These are phyloP conservation scores for Magnaporthiopsis incrustans DNA, from an alignment of 2,329 filamentous ascomycete genomes.

Conservation along the genomic window DNA sequence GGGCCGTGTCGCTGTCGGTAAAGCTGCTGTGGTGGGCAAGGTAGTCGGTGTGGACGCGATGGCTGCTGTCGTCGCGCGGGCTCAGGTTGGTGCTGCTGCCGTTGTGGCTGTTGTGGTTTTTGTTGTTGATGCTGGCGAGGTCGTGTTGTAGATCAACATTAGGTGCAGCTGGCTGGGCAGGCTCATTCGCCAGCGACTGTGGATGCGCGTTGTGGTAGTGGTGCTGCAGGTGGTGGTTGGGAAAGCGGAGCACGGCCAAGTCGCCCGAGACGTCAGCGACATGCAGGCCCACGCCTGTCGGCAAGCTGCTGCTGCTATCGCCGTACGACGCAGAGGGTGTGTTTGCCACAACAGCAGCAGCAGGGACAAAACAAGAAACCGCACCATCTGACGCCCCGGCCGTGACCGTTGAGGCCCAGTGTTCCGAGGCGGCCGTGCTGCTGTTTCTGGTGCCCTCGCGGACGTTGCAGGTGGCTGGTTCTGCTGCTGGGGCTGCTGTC, in stretches of 20 bases:
- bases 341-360: neutral
- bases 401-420: neutral
- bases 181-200: slow-evolving; percentile 11
- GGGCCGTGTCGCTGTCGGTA: slow-evolving; percentile 13
- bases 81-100: slow-evolving; percentile 10
- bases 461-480: neutral
- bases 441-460: neutral
- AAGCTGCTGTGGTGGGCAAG: neutral
- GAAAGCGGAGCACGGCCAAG: slow-evolving; percentile 28
- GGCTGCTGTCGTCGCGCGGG: neutral
- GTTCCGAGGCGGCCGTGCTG: neutral
- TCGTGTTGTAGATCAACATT: neutral
- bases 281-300: slow-evolving; percentile 20
- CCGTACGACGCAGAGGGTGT: no score
- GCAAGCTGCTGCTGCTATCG: neutral
- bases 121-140: slow-evolving; percentile 13
- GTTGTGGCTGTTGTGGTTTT: slow-evolving; percentile 16
- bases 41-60: neutral
- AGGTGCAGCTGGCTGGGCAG: neutral
- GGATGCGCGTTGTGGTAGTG: slow-evolving; percentile 2
- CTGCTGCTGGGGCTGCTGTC: neutral
- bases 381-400: neutral
- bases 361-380: neutral
- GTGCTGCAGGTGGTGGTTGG: slow-evolving; percentile 14
- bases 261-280: slow-evolving; percentile 34